Conservation (phyloP, 305 asterid genomes). For the Lippia alba region DNA sequence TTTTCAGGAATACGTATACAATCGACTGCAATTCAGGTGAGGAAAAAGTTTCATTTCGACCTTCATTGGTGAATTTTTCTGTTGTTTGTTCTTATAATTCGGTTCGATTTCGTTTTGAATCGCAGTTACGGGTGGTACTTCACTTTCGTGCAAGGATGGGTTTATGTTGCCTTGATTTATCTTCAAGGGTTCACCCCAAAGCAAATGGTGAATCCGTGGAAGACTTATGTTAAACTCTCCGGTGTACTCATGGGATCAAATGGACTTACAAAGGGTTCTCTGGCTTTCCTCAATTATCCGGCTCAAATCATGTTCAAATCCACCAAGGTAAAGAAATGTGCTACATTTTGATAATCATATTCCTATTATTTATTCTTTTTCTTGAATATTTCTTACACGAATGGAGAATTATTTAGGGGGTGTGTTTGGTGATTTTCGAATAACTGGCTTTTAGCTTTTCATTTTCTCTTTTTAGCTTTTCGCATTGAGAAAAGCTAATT, state of each 20-base stretch:
- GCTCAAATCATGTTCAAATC: slow-evolving; percentile 91
- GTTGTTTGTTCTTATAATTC: slow-evolving; percentile 3
- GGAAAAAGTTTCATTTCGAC: background rate
- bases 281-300: slow-evolving; percentile 80
- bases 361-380: too few relatives aligned
- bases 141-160: slow-evolving; percentile 87
- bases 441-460: too few relatives aligned
- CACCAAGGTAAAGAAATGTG: slow-evolving; percentile 58
- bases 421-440: too few relatives aligned
- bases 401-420: too few relatives aligned
- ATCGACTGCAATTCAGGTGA: slow-evolving; percentile 82
- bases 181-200: slow-evolving; percentile 74
- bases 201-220: slow-evolving; percentile 91
- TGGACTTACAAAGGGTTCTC: slow-evolving; percentile 75
- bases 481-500: too few relatives aligned
- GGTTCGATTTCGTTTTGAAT: slow-evolving; percentile 6
- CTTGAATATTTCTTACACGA: background rate
- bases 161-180: slow-evolving; percentile 62
- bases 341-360: background rate
- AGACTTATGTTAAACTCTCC: slow-evolving; percentile 71
- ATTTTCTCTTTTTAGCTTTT: too few relatives aligned
- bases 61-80: background rate
- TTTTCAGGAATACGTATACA: slow-evolving; percentile 81
- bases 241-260: slow-evolving; percentile 80
- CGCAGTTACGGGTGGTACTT: slow-evolving; percentile 86